Evolutionary conservation across 164 flowering plant genomes (phyloP), one percentile per base, ranked within the genome.

Genomic region (Berberis vulgaris): DNA sequence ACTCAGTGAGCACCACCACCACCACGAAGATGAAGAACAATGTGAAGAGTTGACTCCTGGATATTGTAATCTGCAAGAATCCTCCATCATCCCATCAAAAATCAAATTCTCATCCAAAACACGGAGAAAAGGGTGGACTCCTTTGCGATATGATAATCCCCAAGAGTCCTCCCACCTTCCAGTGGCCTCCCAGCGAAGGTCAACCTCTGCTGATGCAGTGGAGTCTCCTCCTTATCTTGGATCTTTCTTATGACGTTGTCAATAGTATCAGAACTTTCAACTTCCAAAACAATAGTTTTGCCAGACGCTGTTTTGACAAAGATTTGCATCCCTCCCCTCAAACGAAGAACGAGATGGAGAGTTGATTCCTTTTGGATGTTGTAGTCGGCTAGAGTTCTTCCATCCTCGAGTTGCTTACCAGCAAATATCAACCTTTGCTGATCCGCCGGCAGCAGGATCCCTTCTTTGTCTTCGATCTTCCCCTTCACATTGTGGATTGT

Each of bases 401-500:
- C 26, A 26, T 26, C 26, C 26, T 26, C 26, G 26, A 26, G 26
- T 26, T 26, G 26, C 26, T 26, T 26, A 26, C 26, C 26, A 26
- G 26, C 26, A 26, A 26, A 26, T 26, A 26, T 26, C 26, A 26
- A 26, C 26, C 26, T 26, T 26, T 26, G 26, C 39, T 57, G 12
- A 9, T 60, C 12, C 2, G 4, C 4, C 57, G 50, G 64, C 4
- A 59, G 6, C 55, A 43, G 64, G 5, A 59, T n/a, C 53, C 65
- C 68, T 54, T 10, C 41, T 52, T 26, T 62, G 59, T 66, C 44
- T 41, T 43, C 57, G 56, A 72, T 46, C 46, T 59, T 72, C 2
- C 43, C 58, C 62, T 72, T 74, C 45, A 78, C 68, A 64, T 67
- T 43, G 49, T 13, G 9, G 7, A 75, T 49, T 1, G 70, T 72